Percentiles rank a stretch among this genome's conserved stretches.
Conservation (phyloP, 2,329 filamentous ascomycete species). For the Teratosphaeria gauchensis region DNA sequence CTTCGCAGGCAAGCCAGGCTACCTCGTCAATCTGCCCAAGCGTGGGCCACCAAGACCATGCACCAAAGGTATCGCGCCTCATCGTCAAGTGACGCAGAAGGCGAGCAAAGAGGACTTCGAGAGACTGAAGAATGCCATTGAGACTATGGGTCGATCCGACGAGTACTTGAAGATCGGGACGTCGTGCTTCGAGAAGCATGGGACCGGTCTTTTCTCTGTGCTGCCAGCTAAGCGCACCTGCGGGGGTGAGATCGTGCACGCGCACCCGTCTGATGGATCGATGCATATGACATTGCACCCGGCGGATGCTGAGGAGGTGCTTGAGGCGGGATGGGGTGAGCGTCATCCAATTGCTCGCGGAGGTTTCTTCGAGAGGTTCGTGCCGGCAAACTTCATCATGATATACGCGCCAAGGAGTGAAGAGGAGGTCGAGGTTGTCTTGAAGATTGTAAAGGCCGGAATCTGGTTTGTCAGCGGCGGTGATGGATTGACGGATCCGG, state of each 20-base stretch:
- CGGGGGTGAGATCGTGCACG: slow-evolving; percentile 73
- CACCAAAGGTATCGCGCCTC: slow-evolving; percentile 69
- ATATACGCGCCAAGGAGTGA: slow-evolving; percentile 68
- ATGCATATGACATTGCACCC: slow-evolving; percentile 76
- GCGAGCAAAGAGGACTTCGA: slow-evolving; percentile 45
- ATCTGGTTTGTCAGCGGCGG: slow-evolving; percentile 52
- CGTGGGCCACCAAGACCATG: slow-evolving; percentile 55
- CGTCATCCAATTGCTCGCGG: slow-evolving; percentile 55
- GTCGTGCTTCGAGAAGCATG: slow-evolving; percentile 66
- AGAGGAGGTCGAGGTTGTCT: slow-evolving; percentile 57
- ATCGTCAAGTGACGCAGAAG: slow-evolving; percentile 65
- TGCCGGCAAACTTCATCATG: slow-evolving; percentile 69
- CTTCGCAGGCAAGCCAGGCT: slow-evolving; percentile 47
- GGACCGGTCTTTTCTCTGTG: slow-evolving; percentile 62
- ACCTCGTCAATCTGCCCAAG: slow-evolving; percentile 51
- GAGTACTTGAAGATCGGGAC: slow-evolving; percentile 43
- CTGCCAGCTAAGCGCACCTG: slow-evolving; percentile 60
- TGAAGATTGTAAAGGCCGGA: slow-evolving; percentile 62
- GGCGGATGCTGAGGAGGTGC: slow-evolving; percentile 60
- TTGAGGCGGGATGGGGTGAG: slow-evolving; percentile 73
- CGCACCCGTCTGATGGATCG: slow-evolving; percentile 65
- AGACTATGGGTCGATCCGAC: slow-evolving; percentile 42
- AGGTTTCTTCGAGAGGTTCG: slow-evolving; percentile 55
- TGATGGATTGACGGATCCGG: slow-evolving; percentile 7
- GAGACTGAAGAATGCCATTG: slow-evolving; percentile 1